Percentiles rank a stretch among this genome's conserved stretches.
These are phyloP conservation scores for Cutaneotrichosporon cutaneum DNA, from an alignment of 1,284 basidiomycete species.

Conservation along the genomic window DNA sequence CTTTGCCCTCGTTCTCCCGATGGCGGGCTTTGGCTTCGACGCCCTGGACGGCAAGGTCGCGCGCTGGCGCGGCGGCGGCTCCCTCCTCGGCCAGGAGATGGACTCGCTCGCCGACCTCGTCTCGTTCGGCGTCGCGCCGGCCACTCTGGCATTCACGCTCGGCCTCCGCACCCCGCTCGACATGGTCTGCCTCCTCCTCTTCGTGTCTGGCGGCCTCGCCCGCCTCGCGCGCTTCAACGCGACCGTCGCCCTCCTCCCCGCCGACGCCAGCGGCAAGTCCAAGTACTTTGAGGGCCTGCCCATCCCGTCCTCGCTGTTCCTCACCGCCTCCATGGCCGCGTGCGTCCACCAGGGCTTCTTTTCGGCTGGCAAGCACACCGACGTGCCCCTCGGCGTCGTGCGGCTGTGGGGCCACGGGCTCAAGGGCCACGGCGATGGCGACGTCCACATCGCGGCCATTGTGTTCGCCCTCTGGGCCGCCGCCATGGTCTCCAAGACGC, in stretches of 20 bases:
- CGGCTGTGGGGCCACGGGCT: slow-evolving; percentile 70
- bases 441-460: slow-evolving; percentile 72
- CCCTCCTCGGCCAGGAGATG: slow-evolving; percentile 97
- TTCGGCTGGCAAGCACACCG: slow-evolving; percentile 49
- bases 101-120: slow-evolving; percentile 96
- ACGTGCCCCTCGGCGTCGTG: slow-evolving; percentile 68
- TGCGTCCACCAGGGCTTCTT: slow-evolving; percentile 83
- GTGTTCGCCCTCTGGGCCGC: slow-evolving; percentile 81
- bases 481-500: slow-evolving; percentile 93
- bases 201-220: slow-evolving; percentile 94
- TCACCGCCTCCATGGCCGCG: slow-evolving; percentile 77
- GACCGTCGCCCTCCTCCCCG: slow-evolving; percentile 90
- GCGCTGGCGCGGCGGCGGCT: slow-evolving; percentile 90
- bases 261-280: slow-evolving; percentile 80
- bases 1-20: slow-evolving; percentile 80
- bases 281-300: slow-evolving; percentile 97
- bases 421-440: slow-evolving; percentile 55
- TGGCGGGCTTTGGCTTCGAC: slow-evolving; percentile 97
- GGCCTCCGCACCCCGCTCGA: slow-evolving; percentile 89
- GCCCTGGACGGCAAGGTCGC: slow-evolving; percentile 98
- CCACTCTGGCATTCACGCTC: slow-evolving; percentile 84
- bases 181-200: slow-evolving; percentile 78
- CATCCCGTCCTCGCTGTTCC: slow-evolving; percentile 82
- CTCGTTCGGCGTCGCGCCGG: slow-evolving; percentile 95
- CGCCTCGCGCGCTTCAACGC: slow-evolving; percentile 97